Evolutionary conservation across 2,329 filamentous ascomycete genomes (phyloP).

Genomic region (Epichloe hybrida): DNA sequence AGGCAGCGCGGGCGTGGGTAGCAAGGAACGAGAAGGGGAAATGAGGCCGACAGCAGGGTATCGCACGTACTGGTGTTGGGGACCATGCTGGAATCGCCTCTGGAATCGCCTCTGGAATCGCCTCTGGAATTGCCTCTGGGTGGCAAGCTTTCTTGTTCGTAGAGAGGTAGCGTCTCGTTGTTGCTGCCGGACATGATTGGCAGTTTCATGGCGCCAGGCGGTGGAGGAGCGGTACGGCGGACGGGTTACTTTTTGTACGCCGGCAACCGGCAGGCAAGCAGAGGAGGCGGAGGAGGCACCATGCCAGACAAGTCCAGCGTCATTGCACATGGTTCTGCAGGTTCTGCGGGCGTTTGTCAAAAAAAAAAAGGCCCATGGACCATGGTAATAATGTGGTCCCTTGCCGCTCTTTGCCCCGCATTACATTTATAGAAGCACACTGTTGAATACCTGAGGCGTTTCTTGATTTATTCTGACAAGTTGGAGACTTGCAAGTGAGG

Average conservation of each 20-base stretch:
- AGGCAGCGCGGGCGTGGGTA: neutral
- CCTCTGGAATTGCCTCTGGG: slow-evolving; percentile 5
- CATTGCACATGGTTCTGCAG: too few relatives aligned
- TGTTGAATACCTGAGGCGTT: too few relatives aligned
- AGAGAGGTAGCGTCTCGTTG: slow-evolving; percentile 20
- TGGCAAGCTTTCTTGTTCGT: slow-evolving; percentile 14
- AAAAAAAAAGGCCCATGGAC: too few relatives aligned
- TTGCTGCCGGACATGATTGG: slow-evolving; percentile 18
- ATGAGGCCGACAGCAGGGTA: neutral
- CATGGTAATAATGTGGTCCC: too few relatives aligned
- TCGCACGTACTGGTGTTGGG: slow-evolving; percentile 21
- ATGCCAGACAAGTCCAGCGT: too few relatives aligned
- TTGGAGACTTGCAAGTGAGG: too few relatives aligned
- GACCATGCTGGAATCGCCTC: slow-evolving; percentile 16
- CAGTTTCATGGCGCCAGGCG: slow-evolving; percentile 8
- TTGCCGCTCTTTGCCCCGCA: too few relatives aligned
- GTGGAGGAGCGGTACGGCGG: slow-evolving; percentile 1
- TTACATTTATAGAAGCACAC: too few relatives aligned
- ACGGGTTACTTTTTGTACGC: neutral
- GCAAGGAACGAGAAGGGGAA: neutral
- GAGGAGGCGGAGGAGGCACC: too few relatives aligned
- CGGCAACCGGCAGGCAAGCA: neutral
- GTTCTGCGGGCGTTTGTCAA: too few relatives aligned
- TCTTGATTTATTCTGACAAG: too few relatives aligned
- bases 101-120: slow-evolving; percentile 8